A percentile compares a stretch with the other conserved stretches of the same genome.
These are phyloP conservation scores for Globisporangium cystogenes DNA, from an alignment of 352 stramenopile species.

Conservation along the genomic window DNA sequence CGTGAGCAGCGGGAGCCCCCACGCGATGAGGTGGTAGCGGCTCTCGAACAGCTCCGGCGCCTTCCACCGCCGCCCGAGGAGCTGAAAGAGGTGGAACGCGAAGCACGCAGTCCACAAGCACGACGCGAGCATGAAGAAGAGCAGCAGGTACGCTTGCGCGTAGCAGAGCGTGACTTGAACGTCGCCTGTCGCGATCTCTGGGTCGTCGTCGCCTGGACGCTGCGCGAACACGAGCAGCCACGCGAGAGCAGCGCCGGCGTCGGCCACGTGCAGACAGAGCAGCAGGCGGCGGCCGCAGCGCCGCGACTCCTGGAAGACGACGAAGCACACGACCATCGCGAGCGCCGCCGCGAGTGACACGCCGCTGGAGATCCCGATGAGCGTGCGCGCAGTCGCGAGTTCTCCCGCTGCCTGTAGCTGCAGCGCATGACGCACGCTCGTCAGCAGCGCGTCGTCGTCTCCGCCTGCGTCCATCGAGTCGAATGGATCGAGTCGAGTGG, in stretches of 20 bases:
- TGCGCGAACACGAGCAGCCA: slow-evolving; percentile 49
- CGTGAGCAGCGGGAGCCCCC: slow-evolving; percentile 46
- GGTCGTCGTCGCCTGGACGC: slow-evolving; percentile 1
- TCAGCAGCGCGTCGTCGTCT: not conserved
- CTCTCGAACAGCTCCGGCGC: slow-evolving; percentile 59
- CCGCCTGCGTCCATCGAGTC: not conserved
- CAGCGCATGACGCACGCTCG: slow-evolving; percentile 9
- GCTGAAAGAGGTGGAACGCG: slow-evolving; percentile 69
- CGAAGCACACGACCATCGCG: slow-evolving; percentile 49
- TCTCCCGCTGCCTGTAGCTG: slow-evolving; percentile 13
- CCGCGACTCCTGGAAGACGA: slow-evolving; percentile 56
- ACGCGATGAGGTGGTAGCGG: slow-evolving; percentile 63
- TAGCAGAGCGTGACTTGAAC: not conserved
- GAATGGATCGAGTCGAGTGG: not conserved
- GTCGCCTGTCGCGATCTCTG: not conserved
- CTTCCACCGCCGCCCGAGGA: slow-evolving; percentile 42
- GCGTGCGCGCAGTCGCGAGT: slow-evolving; percentile 27
- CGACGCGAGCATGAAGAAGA: slow-evolving; percentile 67
- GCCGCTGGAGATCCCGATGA: slow-evolving; percentile 34
- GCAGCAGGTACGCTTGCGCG: slow-evolving; percentile 46
- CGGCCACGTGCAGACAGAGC: slow-evolving; percentile 56
- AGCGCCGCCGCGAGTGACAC: slow-evolving; percentile 39
- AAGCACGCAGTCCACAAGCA: slow-evolving; percentile 75
- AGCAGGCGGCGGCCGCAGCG: slow-evolving; percentile 58
- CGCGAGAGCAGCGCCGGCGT: slow-evolving; percentile 33